These are phyloP conservation scores for Eustoma russellianum DNA, from an alignment of 257 asterid genomes.

Conservation along the genomic window DNA sequence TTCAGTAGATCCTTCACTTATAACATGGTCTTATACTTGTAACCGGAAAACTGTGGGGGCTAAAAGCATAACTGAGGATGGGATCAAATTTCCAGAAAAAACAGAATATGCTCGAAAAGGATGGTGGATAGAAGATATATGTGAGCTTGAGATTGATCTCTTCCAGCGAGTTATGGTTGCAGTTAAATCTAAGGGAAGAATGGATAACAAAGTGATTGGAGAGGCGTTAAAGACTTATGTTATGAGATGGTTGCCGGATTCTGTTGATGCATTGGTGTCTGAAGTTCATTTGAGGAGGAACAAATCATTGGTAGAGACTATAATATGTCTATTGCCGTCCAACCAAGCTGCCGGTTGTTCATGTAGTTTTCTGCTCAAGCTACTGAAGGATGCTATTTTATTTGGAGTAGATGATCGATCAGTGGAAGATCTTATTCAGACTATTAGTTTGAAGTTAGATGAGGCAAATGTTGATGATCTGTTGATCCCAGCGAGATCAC, in stretches of 20 bases:
- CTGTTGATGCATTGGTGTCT: slow-evolving; percentile 60
- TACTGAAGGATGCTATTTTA: slow-evolving; percentile 68
- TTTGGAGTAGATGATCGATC: slow-evolving; percentile 54
- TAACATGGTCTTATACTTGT: slow-evolving; percentile 86
- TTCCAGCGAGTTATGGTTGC: slow-evolving; percentile 76
- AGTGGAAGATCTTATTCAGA: slow-evolving; percentile 47
- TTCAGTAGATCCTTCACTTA: slow-evolving; percentile 60
- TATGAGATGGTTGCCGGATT: slow-evolving; percentile 77
- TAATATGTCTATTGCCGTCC: slow-evolving; percentile 67
- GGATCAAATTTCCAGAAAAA: slow-evolving; percentile 30
- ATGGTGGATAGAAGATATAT: slow-evolving; percentile 94
- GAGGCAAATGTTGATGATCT: slow-evolving; percentile 68
- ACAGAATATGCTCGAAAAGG: slow-evolving; percentile 57
- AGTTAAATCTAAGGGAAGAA: slow-evolving; percentile 70
- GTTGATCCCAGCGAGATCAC: slow-evolving; percentile 65
- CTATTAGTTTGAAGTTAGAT: slow-evolving; percentile 51
- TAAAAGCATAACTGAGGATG: slow-evolving; percentile 35
- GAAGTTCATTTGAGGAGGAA: slow-evolving; percentile 54
- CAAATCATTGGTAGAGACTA: slow-evolving; percentile 69
- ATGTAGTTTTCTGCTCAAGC: slow-evolving; percentile 63
- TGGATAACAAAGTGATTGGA: slow-evolving; percentile 56
- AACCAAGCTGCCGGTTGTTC: slow-evolving; percentile 56
- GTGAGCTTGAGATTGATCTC: slow-evolving; percentile 70
- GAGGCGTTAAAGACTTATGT: slow-evolving; percentile 80
- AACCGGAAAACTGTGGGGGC: slow-evolving; percentile 41